A percentile compares a stretch with the other conserved stretches of the same genome.
Evolutionary conservation across 1,284 basidiomycete genomes (phyloP).

Genomic region (Paramarasmius palmivorus): DNA sequence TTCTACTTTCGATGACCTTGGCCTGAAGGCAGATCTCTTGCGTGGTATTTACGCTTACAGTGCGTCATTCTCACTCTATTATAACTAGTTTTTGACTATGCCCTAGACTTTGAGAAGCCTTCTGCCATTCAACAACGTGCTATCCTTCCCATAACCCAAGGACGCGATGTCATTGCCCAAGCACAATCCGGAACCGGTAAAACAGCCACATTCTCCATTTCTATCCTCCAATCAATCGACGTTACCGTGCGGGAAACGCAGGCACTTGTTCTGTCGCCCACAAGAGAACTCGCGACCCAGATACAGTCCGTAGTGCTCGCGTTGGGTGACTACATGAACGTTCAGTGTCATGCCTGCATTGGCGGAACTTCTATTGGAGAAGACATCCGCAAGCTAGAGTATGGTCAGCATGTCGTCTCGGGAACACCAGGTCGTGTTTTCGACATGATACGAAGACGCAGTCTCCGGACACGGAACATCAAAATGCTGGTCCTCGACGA

Average conservation of each 20-base stretch:
- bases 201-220: constrained; percentile 97
- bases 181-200: constrained; percentile 99
- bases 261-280: constrained; percentile 93
- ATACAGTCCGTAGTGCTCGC: constrained; percentile 99
- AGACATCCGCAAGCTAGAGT: constrained; percentile 97
- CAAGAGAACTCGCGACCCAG: constrained; percentile 94
- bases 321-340: constrained; percentile 98
- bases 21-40: constrained; percentile 92
- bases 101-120: constrained; percentile 94
- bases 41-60: constrained; percentile 99
- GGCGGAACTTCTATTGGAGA: constrained; percentile 97
- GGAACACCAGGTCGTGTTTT: constrained; percentile 99
- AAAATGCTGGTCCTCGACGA: constrained; percentile 99
- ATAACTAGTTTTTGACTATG: constrained; percentile 1
- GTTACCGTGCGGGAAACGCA: constrained; percentile 95
- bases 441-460: constrained; percentile 97
- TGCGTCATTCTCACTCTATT: constrained; percentile 44
- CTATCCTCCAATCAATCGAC: constrained; percentile 95
- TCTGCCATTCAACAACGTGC: constrained; percentile 99
- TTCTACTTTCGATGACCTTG: constrained; percentile 90
- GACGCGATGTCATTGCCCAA: constrained; percentile 96
- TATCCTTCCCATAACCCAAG: constrained; percentile 93
- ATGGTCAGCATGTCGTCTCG: constrained; percentile 97
- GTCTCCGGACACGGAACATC: constrained; percentile 95
- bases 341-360: constrained; percentile 98